Evolutionary conservation across 768 basidiomycete species (phyloP), one percentile per base, ranked within the genome.

Genomic region (Hydnomerulius pinastri): DNA sequence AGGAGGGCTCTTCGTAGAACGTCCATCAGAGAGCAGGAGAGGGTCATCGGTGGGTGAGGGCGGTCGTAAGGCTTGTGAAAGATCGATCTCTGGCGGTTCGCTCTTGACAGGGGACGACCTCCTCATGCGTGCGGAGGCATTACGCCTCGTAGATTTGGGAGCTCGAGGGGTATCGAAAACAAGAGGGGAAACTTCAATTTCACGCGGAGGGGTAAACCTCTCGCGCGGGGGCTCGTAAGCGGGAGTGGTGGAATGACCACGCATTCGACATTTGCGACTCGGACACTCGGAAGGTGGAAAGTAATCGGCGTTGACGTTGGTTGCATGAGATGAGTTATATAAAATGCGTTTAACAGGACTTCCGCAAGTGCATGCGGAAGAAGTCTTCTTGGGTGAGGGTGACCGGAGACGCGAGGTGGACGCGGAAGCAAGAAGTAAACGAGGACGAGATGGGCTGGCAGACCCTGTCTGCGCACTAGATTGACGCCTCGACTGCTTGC

Each of bases 21-120:
- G 71, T 3, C 76, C 46, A 3, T 59, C 81, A 38, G 75, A 77
- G 24, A 91, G 73, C 2, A 91, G 70, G 0, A 91, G 65, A 0
- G 89, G 89, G 58, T 91, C 89, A 30, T 91, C 89, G 1, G 80
- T 80, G 3, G 89, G 89, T 46, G 86, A 87, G 0, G 86, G 74
- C 1, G 89, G 90, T 7, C 85, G 82, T 58, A 82, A 75, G 4
- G 83, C 83, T 12, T 62, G 73, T 41, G 64, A 74, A 24, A 86
- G 67, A 58, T 87, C 80, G 54, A 88, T 72, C 15, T 80, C 79
- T 0, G 87, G 87, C 4, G 79, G 76, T 58, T 90, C 87, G 49
- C 72, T 79, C 75, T 90, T 91, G 50, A 82, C 59, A 2, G 48
- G 17, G 3, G 38, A 48, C 29, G 52, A 1, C 2, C 52, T 54